Evolutionary conservation across 2,329 filamentous ascomycete genomes (phyloP).

Genomic region (Taxawa tesnikishii): DNA sequence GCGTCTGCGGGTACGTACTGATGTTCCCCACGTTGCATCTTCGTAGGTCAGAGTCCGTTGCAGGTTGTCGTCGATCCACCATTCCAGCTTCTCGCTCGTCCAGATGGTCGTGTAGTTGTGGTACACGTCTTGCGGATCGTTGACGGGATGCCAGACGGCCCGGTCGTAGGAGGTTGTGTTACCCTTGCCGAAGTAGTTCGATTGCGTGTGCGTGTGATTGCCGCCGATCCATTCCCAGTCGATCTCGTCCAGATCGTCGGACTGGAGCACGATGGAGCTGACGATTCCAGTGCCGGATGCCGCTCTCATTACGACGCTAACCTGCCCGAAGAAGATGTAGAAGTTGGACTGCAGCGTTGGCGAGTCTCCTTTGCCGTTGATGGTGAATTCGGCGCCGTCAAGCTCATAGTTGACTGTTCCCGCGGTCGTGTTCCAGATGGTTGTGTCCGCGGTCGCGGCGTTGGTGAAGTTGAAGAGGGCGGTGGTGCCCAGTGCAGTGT

Average conservation of each 20-base stretch:
- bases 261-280: conserved; percentile 70
- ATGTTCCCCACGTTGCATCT: conserved; percentile 35
- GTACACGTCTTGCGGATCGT: conserved; percentile 42
- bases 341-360: conserved; percentile 69
- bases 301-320: conserved; percentile 68
- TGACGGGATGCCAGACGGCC: conserved; percentile 47
- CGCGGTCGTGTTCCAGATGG: conserved; percentile 41
- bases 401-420: conserved; percentile 47
- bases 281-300: conserved; percentile 65
- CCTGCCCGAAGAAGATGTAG: conserved; percentile 76
- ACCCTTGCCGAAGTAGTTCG: conserved; percentile 69
- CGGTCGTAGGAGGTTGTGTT: conserved; percentile 55
- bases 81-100: conserved; percentile 55
- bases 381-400: conserved; percentile 55
- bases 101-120: conserved; percentile 63
- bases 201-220: conserved; percentile 49
- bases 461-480: conserved; percentile 52
- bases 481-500: conserved; percentile 56
- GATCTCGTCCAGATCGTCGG: conserved; percentile 75
- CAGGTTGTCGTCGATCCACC: conserved; percentile 54
- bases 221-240: conserved; percentile 75
- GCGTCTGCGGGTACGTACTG: conserved; percentile 65
- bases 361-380: conserved; percentile 57
- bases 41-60: conserved; percentile 48
- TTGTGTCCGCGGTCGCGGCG: conserved; percentile 29